Evolutionary conservation across 495 filamentous ascomycete genomes (phyloP).

Genomic region (Trichoderma virens): DNA sequence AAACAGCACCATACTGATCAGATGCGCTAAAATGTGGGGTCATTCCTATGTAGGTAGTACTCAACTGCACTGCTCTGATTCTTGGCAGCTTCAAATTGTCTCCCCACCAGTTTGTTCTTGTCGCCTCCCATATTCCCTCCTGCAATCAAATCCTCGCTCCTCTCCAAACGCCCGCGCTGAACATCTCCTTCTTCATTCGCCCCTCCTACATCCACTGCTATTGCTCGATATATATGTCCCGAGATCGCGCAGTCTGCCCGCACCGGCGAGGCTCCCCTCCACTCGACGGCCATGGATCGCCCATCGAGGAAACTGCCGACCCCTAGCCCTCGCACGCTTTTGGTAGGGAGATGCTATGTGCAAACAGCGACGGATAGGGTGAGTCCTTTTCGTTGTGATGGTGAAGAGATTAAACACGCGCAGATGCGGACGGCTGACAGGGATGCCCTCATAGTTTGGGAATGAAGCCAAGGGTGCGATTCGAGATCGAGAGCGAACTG

Average conservation of each 20-base stretch:
- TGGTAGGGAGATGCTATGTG: neutral
- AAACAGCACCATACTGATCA: too few species aligned
- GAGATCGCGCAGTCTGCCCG: neutral
- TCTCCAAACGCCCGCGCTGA: too few species aligned
- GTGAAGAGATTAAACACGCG: neutral
- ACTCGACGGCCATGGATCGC: neutral
- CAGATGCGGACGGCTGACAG: neutral
- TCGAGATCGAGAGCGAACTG: slow-evolving; percentile 7
- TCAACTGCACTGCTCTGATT: too few species aligned
- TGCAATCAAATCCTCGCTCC: too few species aligned
- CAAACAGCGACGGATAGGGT: slow-evolving; percentile 3
- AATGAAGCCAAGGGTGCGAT: slow-evolving; percentile 1
- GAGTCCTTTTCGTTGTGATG: neutral
- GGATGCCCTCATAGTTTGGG: neutral
- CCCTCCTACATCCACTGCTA: neutral
- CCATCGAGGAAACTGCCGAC: neutral
- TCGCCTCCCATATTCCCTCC: too few species aligned
- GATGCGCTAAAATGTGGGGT: too few species aligned
- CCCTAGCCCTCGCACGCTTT: neutral
- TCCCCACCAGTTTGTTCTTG: neutral
- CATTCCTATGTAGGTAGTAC: too few species aligned
- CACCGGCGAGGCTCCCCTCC: neutral
- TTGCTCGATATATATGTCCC: neutral
- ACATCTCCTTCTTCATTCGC: neutral
- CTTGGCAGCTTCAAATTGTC: neutral